Percentiles rank a stretch among this genome's conserved stretches.
These are phyloP conservation scores for Rhodotorula mucilaginosa DNA, from an alignment of 1,284 basidiomycete genomes.

Conservation along the genomic window DNA sequence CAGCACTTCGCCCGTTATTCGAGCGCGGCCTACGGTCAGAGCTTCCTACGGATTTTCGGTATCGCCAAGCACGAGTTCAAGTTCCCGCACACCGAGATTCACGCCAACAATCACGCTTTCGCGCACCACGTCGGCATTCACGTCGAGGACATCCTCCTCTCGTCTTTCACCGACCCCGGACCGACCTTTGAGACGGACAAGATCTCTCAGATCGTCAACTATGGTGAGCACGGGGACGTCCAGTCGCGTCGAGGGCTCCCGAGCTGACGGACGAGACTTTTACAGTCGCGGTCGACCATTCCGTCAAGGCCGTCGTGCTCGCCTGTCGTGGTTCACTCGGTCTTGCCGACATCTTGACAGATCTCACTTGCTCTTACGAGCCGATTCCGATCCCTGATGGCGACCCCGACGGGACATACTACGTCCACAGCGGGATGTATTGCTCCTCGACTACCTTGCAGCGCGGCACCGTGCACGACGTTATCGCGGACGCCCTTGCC, in stretches of 20 bases:
- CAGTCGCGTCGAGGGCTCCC: background rate
- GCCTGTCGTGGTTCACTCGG: constrained; percentile 56
- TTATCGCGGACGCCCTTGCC: constrained; percentile 50
- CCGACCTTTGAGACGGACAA: constrained; percentile 46
- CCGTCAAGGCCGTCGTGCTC: constrained; percentile 48
- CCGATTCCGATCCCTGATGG: constrained; percentile 51
- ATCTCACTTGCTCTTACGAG: constrained; percentile 55
- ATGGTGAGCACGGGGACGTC: background rate
- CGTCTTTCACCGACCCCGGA: constrained; percentile 51
- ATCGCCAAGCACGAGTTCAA: constrained; percentile 50
- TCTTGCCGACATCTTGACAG: constrained; percentile 56
- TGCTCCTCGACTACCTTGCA: constrained; percentile 52
- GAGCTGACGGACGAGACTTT: constrained; percentile 47
- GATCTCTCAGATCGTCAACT: constrained; percentile 50
- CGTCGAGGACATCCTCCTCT: constrained; percentile 54
- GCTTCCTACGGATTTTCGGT: constrained; percentile 54
- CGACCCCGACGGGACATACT: constrained; percentile 49
- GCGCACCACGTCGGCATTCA: constrained; percentile 54
- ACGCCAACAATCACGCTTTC: constrained; percentile 45
- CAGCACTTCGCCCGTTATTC: constrained; percentile 55
- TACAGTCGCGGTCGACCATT: constrained; percentile 53
- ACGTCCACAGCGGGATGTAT: constrained; percentile 56
- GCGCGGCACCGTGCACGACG: constrained; percentile 53
- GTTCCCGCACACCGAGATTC: constrained; percentile 53
- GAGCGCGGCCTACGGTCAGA: constrained; percentile 53